phyloP scores from a whole-genome alignment of 192 early-diverging fungal genomes.

The Backusella tuberculispora region DNA sequence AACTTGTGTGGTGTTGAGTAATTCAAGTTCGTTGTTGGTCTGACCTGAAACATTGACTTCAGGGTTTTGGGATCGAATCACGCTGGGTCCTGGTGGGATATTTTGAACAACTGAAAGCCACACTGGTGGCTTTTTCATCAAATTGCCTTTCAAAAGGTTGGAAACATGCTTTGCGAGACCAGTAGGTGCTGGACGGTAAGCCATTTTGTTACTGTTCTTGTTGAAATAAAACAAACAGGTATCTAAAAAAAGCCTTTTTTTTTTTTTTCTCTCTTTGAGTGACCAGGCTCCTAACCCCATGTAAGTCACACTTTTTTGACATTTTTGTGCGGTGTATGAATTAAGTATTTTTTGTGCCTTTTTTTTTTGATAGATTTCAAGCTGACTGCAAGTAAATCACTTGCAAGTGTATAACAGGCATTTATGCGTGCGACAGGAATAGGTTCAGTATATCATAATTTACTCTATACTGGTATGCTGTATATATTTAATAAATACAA shows the following conservation, averaged over 20 bases:
- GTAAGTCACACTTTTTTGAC: neutral
- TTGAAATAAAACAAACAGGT: neutral
- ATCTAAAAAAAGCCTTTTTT: neutral
- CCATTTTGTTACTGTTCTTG: constrained; percentile 29
- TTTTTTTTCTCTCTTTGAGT: neutral
- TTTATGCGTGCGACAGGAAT: no score
- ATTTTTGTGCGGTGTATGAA: no score
- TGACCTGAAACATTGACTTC: constrained; percentile 29
- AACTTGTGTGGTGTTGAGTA: neutral
- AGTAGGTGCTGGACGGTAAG: constrained; percentile 42
- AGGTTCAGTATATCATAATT: no score
- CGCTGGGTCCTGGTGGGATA: constrained; percentile 57
- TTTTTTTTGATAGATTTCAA: no score
- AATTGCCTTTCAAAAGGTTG: constrained; percentile 53
- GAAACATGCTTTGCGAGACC: constrained; percentile 56
- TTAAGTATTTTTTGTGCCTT: no score
- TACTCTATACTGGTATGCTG: no score
- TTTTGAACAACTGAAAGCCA: constrained; percentile 55
- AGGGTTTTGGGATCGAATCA: constrained; percentile 50
- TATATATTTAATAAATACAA: no score
- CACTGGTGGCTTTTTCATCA: constrained; percentile 55
- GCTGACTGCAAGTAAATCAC: no score
- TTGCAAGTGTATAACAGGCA: no score
- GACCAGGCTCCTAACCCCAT: neutral
- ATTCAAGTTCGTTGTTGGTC: neutral